phyloP scores from a whole-genome alignment of 805 yeast genomes.

The Teunomyces cretensis region DNA sequence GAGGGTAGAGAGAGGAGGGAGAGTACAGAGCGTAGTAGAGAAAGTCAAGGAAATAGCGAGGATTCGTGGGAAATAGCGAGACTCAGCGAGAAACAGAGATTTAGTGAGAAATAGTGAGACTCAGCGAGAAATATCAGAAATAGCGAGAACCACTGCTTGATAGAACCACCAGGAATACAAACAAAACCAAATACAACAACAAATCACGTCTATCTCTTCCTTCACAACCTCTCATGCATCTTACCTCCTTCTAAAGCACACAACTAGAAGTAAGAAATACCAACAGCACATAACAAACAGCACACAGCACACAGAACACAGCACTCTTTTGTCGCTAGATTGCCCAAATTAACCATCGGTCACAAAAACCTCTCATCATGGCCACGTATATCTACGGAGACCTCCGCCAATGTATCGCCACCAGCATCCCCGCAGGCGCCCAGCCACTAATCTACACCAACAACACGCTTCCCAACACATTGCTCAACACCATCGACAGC shows the following conservation, averaged over 20 bases:
- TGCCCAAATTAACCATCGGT: no score
- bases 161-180: no score
- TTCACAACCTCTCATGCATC: no score
- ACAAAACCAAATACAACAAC: no score
- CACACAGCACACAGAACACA: no score
- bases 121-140: background rate
- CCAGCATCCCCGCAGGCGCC: background rate
- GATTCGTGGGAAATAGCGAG: background rate
- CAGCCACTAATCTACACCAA: constrained; percentile 6
- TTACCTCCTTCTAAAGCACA: no score
- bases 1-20: no score
- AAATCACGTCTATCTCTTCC: no score
- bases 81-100: background rate
- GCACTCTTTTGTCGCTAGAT: no score
- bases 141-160: background rate
- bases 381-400: background rate
- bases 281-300: no score
- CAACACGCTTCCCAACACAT: constrained; percentile 9
- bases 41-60: background rate
- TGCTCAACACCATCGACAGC: constrained; percentile 2
- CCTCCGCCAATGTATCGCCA: background rate
- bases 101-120: background rate
- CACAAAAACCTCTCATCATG: background rate
- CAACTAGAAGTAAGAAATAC: no score
- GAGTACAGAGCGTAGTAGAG: background rate